Conservation (phyloP, 768 basidiomycete species). For the Boletellus sp. region DNA sequence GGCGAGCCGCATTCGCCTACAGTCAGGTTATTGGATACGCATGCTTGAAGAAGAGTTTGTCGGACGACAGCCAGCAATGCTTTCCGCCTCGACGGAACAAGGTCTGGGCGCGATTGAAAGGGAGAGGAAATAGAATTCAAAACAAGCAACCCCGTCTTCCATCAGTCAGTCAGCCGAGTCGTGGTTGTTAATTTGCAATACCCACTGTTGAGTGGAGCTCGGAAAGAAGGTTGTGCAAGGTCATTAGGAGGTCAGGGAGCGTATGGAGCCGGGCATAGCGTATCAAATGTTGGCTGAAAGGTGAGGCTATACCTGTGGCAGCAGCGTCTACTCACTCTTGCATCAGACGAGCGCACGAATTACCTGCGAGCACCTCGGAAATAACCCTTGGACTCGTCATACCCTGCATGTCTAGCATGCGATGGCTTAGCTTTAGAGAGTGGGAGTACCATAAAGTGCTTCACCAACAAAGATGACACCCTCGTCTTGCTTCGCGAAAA, state of each 20-base stretch:
- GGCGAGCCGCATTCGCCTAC: constrained; percentile 31
- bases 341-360: constrained; percentile 11
- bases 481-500: constrained; percentile 45
- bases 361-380: constrained; percentile 28
- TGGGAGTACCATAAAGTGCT: constrained; percentile 1
- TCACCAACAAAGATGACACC: constrained; percentile 67
- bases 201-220: constrained; percentile 50
- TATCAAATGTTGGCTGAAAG: constrained; percentile 18
- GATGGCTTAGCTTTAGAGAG: constrained; percentile 3
- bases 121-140: constrained; percentile 66
- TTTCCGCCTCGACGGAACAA: constrained; percentile 38
- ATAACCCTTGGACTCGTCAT: constrained; percentile 40
- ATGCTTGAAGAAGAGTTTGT: constrained; percentile 48
- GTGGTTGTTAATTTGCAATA: constrained; percentile 13
- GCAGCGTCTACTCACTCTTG: constrained; percentile 3
- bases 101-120: constrained; percentile 48
- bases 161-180: constrained; percentile 10
- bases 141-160: constrained; percentile 53
- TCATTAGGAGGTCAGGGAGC: constrained; percentile 53
- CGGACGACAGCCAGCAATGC: constrained; percentile 50
- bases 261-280: constrained; percentile 37
- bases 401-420: constrained; percentile 44
- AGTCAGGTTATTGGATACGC: constrained; percentile 45
- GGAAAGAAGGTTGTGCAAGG: constrained; percentile 50
- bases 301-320: constrained; percentile 43